Percentiles rank a stretch among this genome's conserved stretches.
These are phyloP conservation scores for Polychaeton citri DNA, from an alignment of 2,329 filamentous ascomycete genomes.

Conservation along the genomic window DNA sequence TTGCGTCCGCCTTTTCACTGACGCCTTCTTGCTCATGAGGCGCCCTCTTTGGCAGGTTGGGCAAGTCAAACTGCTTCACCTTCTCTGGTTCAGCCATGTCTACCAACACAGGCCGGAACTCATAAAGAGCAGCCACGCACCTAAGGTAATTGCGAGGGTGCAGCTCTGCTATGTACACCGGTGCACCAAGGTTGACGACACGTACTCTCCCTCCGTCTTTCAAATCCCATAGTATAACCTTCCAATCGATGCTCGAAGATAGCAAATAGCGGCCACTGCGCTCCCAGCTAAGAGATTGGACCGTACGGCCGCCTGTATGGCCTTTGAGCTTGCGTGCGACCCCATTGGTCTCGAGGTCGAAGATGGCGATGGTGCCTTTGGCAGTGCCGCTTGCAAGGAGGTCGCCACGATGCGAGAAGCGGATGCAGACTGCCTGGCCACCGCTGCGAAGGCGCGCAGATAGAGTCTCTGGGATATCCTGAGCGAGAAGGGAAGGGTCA, in stretches of 20 bases:
- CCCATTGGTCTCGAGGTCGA: slow-evolving; percentile 95
- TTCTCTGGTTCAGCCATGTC: slow-evolving; percentile 41
- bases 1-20: slow-evolving; percentile 83
- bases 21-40: slow-evolving; percentile 57
- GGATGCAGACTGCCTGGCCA: slow-evolving; percentile 53
- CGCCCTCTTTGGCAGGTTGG: slow-evolving; percentile 67
- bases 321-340: slow-evolving; percentile 88
- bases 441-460: slow-evolving; percentile 66
- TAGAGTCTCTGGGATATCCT: slow-evolving; percentile 83
- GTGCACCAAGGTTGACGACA: slow-evolving; percentile 80
- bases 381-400: slow-evolving; percentile 82
- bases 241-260: slow-evolving; percentile 91
- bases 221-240: slow-evolving; percentile 90
- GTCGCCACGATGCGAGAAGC: slow-evolving; percentile 91
- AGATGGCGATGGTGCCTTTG: slow-evolving; percentile 89
- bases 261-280: slow-evolving; percentile 80
- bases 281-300: slow-evolving; percentile 93
- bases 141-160: slow-evolving; percentile 77
- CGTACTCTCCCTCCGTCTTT: slow-evolving; percentile 58
- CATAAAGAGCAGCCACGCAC: slow-evolving; percentile 85
- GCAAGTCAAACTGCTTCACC: slow-evolving; percentile 56
- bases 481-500: slow-evolving; percentile 57
- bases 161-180: slow-evolving; percentile 90
- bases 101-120: slow-evolving; percentile 81
- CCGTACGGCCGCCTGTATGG: slow-evolving; percentile 64